A percentile compares a stretch with the other conserved stretches of the same genome.
Conservation (phyloP, 176 grass and related monocot species). For the Eragrostis nindensis region DNA sequence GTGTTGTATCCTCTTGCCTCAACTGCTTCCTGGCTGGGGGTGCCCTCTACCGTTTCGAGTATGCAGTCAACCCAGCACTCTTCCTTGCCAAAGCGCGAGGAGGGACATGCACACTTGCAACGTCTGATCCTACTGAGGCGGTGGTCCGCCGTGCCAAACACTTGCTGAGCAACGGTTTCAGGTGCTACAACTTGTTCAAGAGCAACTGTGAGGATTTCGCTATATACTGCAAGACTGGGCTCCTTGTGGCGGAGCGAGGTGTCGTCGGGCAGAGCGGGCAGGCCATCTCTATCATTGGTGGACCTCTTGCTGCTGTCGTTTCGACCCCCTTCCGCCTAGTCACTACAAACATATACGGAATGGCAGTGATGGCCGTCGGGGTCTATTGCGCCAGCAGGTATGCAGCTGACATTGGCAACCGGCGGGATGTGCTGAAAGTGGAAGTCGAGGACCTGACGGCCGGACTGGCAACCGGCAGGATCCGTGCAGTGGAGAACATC, state of each 20-base stretch:
- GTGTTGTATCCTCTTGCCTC: conserved; percentile 66
- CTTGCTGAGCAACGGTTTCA: conserved; percentile 67
- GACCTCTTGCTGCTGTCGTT: conserved; percentile 53
- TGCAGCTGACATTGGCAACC: conserved; percentile 59
- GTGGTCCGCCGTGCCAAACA: conserved; percentile 59
- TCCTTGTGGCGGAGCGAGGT: conserved; percentile 57
- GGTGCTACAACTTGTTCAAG: conserved; percentile 78
- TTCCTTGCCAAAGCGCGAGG: conserved; percentile 74
- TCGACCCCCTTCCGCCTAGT: conserved; percentile 62
- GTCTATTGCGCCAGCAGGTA: conserved; percentile 63
- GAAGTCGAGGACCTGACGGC: conserved; percentile 56
- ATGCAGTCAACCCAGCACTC: conserved; percentile 52
- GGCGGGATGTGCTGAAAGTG: conserved; percentile 56
- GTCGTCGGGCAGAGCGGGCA: conserved; percentile 71
- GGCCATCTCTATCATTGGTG: conserved; percentile 55
- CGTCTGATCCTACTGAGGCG: conserved; percentile 39
- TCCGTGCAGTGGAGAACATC: conserved; percentile 46
- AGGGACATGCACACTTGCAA: conserved; percentile 70
- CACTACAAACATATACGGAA: conserved; percentile 54
- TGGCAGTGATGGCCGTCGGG: conserved; percentile 49
- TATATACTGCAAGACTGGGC: conserved; percentile 82
- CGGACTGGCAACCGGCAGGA: conserved; percentile 40
- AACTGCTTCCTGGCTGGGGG: conserved; percentile 69
- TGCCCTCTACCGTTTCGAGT: conserved; percentile 70
- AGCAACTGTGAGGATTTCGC: conserved; percentile 82